Percentiles rank a stretch among this genome's conserved stretches.
These are phyloP conservation scores for Wickerhamomyces rabaulensis DNA, from an alignment of 805 yeast genomes.

Conservation along the genomic window DNA sequence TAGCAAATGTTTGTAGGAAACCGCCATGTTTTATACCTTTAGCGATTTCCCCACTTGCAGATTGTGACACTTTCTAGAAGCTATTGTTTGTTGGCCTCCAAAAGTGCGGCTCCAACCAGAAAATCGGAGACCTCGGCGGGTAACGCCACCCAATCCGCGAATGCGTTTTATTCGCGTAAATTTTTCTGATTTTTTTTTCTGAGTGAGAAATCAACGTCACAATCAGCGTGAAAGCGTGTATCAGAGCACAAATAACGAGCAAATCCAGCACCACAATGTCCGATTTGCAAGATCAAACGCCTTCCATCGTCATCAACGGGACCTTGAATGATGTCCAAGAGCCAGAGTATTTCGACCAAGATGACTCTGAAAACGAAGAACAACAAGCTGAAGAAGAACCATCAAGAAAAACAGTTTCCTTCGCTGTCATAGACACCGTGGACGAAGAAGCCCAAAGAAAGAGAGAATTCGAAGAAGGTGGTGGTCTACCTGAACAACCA, in stretches of 20 bases:
- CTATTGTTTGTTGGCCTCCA: background rate
- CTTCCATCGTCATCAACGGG: conserved; percentile 76
- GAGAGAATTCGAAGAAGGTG: conserved; percentile 94
- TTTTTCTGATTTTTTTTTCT: background rate
- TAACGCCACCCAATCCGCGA: background rate
- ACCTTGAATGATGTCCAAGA: conserved; percentile 36
- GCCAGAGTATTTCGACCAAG: conserved; percentile 28
- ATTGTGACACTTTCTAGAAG: background rate
- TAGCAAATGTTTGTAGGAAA: too few relatives aligned
- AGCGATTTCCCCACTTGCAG: background rate
- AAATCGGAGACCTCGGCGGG: background rate
- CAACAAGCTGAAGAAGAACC: conserved; percentile 34
- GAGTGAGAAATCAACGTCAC: background rate
- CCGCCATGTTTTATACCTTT: background rate
- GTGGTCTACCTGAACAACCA: conserved; percentile 97
- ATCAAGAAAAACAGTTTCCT: conserved; percentile 71
- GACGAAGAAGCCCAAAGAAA: conserved; percentile 72
- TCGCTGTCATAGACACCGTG: conserved; percentile 66
- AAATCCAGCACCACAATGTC: conserved; percentile 42
- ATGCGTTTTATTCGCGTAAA: background rate
- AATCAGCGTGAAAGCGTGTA: background rate
- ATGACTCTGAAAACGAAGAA: conserved; percentile 38
- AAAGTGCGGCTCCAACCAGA: background rate
- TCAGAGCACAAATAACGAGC: background rate
- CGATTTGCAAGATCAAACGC: conserved; percentile 78